Evolutionary conservation across 768 basidiomycete species (phyloP).

Genomic region (Rhodotorula taiwanensis): DNA sequence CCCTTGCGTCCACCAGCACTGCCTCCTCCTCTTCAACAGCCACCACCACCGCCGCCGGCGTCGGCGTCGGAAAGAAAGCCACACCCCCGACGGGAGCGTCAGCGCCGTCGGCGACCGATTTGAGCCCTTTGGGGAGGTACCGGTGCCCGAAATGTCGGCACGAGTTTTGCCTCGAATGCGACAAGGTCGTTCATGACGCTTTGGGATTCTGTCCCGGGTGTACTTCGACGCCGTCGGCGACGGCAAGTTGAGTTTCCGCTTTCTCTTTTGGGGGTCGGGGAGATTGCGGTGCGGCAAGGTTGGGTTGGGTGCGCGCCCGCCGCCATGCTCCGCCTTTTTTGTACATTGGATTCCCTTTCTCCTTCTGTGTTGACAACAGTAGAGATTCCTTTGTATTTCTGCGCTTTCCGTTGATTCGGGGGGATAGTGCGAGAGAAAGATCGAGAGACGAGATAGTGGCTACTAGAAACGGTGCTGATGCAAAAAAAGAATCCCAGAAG

Average conservation of each 20-base stretch:
- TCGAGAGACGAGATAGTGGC: too few species aligned
- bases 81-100: constrained; percentile 40
- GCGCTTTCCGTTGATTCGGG: too few species aligned
- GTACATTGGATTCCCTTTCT: too few species aligned
- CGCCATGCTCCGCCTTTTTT: too few species aligned
- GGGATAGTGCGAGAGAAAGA: too few species aligned
- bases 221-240: not conserved
- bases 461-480: too few species aligned
- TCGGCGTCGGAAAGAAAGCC: constrained; percentile 52
- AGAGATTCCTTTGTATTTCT: too few species aligned
- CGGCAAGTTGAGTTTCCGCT: not conserved
- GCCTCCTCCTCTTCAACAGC: constrained; percentile 39
- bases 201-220: constrained; percentile 81
- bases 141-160: constrained; percentile 74
- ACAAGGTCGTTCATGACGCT: constrained; percentile 91
- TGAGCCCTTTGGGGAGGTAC: constrained; percentile 81
- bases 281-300: too few species aligned
- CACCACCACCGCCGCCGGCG: constrained; percentile 40
- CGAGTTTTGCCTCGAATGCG: constrained; percentile 92
- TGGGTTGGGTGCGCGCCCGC: too few species aligned
- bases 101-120: constrained; percentile 53
- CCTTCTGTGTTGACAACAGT: too few species aligned
- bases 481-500: too few species aligned
- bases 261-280: not conserved
- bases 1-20: constrained; percentile 38